Base-by-base conservation (phyloP, 768 basidiomycete genomes). In the Coprinopsis cinerea region DNA sequence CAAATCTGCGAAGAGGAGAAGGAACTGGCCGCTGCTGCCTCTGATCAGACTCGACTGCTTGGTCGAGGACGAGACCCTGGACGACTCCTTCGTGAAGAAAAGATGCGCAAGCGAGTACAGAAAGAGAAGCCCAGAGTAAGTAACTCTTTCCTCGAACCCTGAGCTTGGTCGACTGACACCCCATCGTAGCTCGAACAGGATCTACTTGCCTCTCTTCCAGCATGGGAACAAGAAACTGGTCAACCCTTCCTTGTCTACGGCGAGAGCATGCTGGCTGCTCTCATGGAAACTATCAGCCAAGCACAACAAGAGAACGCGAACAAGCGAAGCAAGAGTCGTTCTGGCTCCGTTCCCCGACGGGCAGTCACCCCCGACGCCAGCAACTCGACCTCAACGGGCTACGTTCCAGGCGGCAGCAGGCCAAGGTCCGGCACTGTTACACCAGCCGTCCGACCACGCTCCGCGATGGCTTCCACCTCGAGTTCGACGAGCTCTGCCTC, bases 51-150 rank as follows among this genome's bases (percentile, higher is more conserved):
- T 14, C 79, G 92, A 32, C 71, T 95, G 6, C 77, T 88, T 3
- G 90, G 90, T 14, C 77, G 89, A 59, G 90, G 89, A 23, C 75
- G 91, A 49, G 88, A 92, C 70, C 87, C 92, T 4, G 92, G 92
- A 4, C 73, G 91, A 17, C 67, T 99, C 28, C 68, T 97, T 46
- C 78, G 91, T 52, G 95, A 99, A 66, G 95, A 97, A 72, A 96
- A 96, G 76, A 92, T 95, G 85, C 77, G 95, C 47, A 98, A 97
- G 65, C 76, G 94, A 24, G 92, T 99, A 13, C 76, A 76, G 49
- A 88, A 90, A 63, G 87, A 95, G 69, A 97, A 96, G 61, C 95
- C 95, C 23, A 79, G 88, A 61, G 95, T 96, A 62, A 54, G 83
- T 69, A 9, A 11, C 36, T 17, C 6, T 39, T 39, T 17, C 15